phyloP scores from a whole-genome alignment of 2,329 filamentous ascomycete species.

The Paraconiothyrium sp. region DNA sequence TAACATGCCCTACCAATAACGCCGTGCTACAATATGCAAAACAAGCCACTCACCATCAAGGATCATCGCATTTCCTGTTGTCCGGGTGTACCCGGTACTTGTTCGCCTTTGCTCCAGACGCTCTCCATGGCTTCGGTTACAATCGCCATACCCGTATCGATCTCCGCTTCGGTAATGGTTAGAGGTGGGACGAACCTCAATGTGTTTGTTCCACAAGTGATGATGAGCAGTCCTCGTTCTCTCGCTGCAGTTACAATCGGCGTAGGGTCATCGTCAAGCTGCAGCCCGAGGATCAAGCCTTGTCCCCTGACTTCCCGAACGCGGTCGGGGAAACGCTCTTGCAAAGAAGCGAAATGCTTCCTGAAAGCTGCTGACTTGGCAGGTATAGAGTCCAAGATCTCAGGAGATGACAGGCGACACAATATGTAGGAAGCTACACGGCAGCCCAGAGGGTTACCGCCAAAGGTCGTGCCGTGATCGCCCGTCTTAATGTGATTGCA shows the following conservation, averaged over 20 bases:
- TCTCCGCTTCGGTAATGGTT: slow-evolving; percentile 81
- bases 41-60: not conserved
- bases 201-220: slow-evolving; percentile 93
- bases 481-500: slow-evolving; percentile 75
- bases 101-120: slow-evolving; percentile 57
- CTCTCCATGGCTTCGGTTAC: slow-evolving; percentile 73
- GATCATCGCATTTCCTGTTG: slow-evolving; percentile 46
- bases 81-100: slow-evolving; percentile 42
- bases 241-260: slow-evolving; percentile 84
- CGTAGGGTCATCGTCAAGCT: slow-evolving; percentile 77
- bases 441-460: slow-evolving; percentile 87
- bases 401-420: slow-evolving; percentile 73
- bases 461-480: slow-evolving; percentile 94
- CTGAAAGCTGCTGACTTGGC: slow-evolving; percentile 72
- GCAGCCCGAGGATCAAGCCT: slow-evolving; percentile 86
- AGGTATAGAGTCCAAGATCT: slow-evolving; percentile 74
- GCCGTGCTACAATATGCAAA: slow-evolving; percentile 28
- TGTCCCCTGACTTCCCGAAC: slow-evolving; percentile 82
- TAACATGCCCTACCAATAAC: slow-evolving; percentile 22
- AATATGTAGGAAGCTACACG: slow-evolving; percentile 89
- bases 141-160: slow-evolving; percentile 78
- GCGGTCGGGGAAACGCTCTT: slow-evolving; percentile 72
- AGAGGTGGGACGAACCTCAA: slow-evolving; percentile 90
- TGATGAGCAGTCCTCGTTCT: slow-evolving; percentile 86
- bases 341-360: slow-evolving; percentile 65